These are phyloP conservation scores for Paraurostyla sp. DNA, from an alignment of 73 alveolate genomes.

Conservation along the genomic window DNA sequence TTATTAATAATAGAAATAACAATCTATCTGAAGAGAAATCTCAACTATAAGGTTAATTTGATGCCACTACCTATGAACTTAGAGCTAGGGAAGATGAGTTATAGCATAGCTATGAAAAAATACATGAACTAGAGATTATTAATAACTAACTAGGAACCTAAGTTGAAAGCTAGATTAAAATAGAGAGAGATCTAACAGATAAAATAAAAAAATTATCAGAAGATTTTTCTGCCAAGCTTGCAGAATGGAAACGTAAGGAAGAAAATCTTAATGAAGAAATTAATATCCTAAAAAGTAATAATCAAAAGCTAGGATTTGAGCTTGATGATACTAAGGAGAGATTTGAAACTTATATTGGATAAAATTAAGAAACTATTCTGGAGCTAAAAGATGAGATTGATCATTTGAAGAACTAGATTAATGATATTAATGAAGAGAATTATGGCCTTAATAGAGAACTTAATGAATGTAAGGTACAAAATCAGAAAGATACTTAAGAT, in stretches of 20 bases:
- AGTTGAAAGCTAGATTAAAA: background rate
- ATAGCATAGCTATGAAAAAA: background rate
- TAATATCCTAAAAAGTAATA: background rate
- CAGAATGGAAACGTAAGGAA: constrained; percentile 12
- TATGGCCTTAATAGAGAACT: constrained; percentile 4
- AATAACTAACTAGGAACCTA: background rate
- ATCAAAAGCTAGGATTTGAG: background rate
- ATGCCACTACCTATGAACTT: background rate
- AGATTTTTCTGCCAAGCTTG: background rate
- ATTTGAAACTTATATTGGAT: background rate
- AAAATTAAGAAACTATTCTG: background rate
- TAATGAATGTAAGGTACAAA: background rate
- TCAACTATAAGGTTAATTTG: too few relatives aligned
- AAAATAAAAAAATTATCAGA: background rate
- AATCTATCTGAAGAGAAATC: background rate
- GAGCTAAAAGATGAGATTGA: constrained; percentile 47
- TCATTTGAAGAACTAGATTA: background rate
- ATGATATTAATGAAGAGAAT: constrained; percentile 45
- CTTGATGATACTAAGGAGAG: background rate
- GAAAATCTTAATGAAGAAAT: constrained; percentile 8
- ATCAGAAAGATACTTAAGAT: background rate
- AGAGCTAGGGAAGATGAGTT: background rate
- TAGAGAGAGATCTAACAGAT: background rate
- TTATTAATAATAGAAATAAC: constrained; percentile 11
- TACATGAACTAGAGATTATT: background rate